Base-by-base conservation (phyloP, 1,284 basidiomycete genomes). In the Cystobasidiaceae sp. region DNA sequence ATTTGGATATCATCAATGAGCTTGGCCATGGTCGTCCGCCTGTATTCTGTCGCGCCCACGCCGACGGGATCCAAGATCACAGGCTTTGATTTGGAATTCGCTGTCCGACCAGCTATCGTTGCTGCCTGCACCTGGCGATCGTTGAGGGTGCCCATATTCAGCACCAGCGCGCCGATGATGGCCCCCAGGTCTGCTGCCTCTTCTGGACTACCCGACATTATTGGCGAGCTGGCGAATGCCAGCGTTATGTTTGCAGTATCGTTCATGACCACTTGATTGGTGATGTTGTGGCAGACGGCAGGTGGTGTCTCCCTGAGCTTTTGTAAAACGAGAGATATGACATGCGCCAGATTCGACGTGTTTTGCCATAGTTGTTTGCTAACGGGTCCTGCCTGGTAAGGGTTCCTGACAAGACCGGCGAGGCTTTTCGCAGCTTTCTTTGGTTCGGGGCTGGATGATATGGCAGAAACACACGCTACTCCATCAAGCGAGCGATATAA, bases 51-150 rank as follows among this genome's bases (percentile, higher is more conserved):
- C 0, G 93, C 92, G 5, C 93, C 93, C 0, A 93, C 84, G 3
- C 92, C 94, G 4, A 97, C 94, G 1, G 93, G 93, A 76, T 97
- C 93, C 70, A 96, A 90, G 0, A 97, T 82, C 3, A 97, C 78
- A 2, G 93, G 92, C 74, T 88, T 92, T 69, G 81, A 80, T 62
- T 82, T 83, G 39, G 80, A 74, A 73, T 94, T 93, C 8, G 89
- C 89, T 67, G 81, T 80, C 62, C 76, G 75, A 80, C 90, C 91
- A 1, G 89, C 91, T 7, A 83, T 81, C n/a, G 86, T 77, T 88
- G 96, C 94, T 23, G 89, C 88, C 45, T 85, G 81, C 4, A 75
- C 68, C 37, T 76, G 72, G 55, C 86, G 82, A 45, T 79, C 78
- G 4, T 78, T 79, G 74, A 97, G 82, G 1, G 93, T 97, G 13